phyloP scores from a whole-genome alignment of 805 yeast species.

The Wickerhamomyces xylosicus region DNA sequence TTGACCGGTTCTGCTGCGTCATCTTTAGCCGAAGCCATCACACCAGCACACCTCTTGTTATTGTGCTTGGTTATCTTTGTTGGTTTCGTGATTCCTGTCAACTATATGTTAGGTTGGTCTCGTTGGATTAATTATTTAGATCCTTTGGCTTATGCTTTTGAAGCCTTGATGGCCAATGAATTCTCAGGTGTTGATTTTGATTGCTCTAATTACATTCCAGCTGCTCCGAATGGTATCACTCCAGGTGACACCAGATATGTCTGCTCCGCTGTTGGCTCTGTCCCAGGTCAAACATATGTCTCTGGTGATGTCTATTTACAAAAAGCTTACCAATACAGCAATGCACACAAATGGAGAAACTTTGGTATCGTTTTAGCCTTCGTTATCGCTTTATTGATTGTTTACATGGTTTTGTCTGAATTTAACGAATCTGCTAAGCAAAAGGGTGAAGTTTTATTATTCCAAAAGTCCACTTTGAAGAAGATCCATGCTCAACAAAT shows the following conservation, averaged over 20 bases:
- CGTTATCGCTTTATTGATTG: constrained; percentile 38
- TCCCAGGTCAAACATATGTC: constrained; percentile 38
- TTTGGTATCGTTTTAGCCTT: constrained; percentile 53
- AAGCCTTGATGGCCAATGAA: constrained; percentile 48
- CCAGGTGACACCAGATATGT: constrained; percentile 24
- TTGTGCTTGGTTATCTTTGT: constrained; percentile 39
- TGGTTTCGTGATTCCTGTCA: constrained; percentile 50
- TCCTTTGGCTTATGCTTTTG: constrained; percentile 49
- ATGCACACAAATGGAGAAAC: constrained; percentile 50
- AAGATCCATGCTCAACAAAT: constrained; percentile 30
- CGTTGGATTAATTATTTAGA: constrained; percentile 54
- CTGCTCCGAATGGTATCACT: constrained; percentile 16
- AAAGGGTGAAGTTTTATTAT: constrained; percentile 62
- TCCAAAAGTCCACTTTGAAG: constrained; percentile 38
- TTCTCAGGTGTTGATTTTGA: constrained; percentile 34
- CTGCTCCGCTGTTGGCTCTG: constrained; percentile 49
- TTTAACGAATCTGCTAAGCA: constrained; percentile 51
- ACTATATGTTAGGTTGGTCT: constrained; percentile 52
- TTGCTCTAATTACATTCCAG: constrained; percentile 40
- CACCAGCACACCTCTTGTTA: constrained; percentile 43
- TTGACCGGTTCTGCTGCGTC: constrained; percentile 38
- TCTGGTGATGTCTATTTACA: constrained; percentile 40
- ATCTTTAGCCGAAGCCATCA: constrained; percentile 43
- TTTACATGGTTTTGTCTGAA: constrained; percentile 48
- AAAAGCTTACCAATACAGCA: constrained; percentile 32